Conservation (phyloP, 116 monocot species). For the Papilionanthe hybrid region DNA sequence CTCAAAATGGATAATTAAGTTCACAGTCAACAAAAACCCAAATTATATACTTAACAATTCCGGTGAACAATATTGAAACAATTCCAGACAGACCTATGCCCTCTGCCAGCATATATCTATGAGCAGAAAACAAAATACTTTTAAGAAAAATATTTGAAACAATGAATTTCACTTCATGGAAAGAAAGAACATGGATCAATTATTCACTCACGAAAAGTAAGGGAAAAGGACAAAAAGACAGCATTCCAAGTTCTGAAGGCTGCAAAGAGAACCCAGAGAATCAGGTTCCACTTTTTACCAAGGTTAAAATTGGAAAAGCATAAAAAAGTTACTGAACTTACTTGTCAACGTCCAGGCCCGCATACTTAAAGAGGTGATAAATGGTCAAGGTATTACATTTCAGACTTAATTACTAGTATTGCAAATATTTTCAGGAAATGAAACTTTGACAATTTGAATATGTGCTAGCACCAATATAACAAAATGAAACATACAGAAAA, state of each 20-base stretch:
- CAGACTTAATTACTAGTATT: neutral
- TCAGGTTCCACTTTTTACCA: neutral
- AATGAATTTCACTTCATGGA: neutral
- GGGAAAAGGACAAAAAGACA: constrained; percentile 98
- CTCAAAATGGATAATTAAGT: neutral
- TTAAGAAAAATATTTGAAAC: neutral
- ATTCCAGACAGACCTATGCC: constrained; percentile 95
- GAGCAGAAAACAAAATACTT: neutral
- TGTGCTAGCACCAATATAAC: too few relatives aligned
- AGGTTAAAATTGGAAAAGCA: constrained; percentile 1
- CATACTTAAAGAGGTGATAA: constrained; percentile 95
- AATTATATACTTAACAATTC: constrained; percentile 63
- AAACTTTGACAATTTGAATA: too few relatives aligned
- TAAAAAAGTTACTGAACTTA: constrained; percentile 37
- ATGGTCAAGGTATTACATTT: constrained; percentile 61
- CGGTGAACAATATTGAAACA: constrained; percentile 99
- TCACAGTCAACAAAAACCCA: neutral
- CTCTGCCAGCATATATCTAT: constrained; percentile 97
- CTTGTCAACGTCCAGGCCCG: constrained; percentile 88
- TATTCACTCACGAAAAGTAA: constrained; percentile 87
- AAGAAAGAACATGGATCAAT: neutral
- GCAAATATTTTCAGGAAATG: too few relatives aligned
- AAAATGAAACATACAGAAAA: too few relatives aligned
- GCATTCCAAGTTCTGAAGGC: constrained; percentile 96
- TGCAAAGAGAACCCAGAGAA: constrained; percentile 23